These are phyloP conservation scores for Eucalyptus marginata DNA, from an alignment of 345 rosid genomes.

Conservation along the genomic window DNA sequence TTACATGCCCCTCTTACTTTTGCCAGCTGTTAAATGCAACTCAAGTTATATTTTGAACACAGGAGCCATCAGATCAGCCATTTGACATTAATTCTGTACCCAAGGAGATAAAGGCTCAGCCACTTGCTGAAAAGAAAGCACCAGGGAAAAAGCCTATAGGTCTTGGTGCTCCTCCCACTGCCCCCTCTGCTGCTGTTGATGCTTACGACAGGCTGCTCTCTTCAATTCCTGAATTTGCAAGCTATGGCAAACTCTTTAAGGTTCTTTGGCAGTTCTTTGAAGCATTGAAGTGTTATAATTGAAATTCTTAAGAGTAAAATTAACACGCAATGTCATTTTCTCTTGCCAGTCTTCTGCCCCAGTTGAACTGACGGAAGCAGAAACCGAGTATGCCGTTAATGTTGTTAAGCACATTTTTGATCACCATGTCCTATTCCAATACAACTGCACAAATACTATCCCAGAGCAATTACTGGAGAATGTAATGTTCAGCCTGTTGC, in stretches of 20 bases:
- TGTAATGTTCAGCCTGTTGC: slow-evolving; percentile 24
- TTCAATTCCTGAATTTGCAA: slow-evolving; percentile 66
- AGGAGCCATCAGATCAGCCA: slow-evolving; percentile 81
- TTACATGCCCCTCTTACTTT: background rate
- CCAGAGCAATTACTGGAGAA: slow-evolving; percentile 94
- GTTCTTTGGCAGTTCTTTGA: slow-evolving; percentile 13
- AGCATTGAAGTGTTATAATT: background rate
- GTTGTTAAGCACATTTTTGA: slow-evolving; percentile 91
- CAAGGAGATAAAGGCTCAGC: slow-evolving; percentile 74
- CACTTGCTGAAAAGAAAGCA: slow-evolving; percentile 90
- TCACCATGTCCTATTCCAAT: slow-evolving; percentile 84
- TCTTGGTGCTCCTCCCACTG: slow-evolving; percentile 58
- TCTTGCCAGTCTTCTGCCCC: slow-evolving; percentile 68
- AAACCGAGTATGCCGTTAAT: slow-evolving; percentile 94
- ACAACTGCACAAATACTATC: slow-evolving; percentile 92
- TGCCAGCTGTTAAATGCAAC: background rate
- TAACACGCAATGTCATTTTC: background rate
- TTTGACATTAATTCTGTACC: slow-evolving; percentile 84
- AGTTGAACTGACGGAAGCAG: slow-evolving; percentile 96
- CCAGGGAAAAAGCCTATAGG: slow-evolving; percentile 85
- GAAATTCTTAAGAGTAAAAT: background rate
- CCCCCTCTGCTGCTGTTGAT: slow-evolving; percentile 62
- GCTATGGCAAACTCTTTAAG: slow-evolving; percentile 89
- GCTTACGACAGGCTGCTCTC: slow-evolving; percentile 80
- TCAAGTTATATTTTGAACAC: background rate